These are phyloP conservation scores for Chaetomium sp. DNA, from an alignment of 2,329 filamentous ascomycete species.

Conservation along the genomic window DNA sequence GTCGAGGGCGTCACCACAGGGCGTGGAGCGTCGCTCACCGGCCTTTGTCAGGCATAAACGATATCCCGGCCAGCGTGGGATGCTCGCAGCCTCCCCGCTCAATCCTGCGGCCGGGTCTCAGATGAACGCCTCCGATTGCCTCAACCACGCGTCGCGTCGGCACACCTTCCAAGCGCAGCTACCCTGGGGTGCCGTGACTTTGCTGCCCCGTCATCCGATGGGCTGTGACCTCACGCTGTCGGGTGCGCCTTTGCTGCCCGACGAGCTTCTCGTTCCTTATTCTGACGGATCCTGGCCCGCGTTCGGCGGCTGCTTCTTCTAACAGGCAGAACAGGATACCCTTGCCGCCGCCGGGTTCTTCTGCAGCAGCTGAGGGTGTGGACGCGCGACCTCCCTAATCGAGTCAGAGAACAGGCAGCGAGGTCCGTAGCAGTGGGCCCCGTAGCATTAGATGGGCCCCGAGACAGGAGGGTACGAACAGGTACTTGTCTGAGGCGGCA, in stretches of 20 bases:
- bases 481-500: constrained; percentile 24
- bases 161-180: constrained; percentile 12
- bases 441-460: constrained; percentile 3
- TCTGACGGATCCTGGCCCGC: constrained; percentile 18
- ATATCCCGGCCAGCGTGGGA: constrained; percentile 7
- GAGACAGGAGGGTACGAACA: constrained; percentile 26
- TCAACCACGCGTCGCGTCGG: constrained; percentile 11
- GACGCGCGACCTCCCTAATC: constrained; percentile 22
- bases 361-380: constrained; percentile 25
- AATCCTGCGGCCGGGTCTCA: constrained; percentile 6
- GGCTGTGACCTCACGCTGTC: constrained; percentile 16
- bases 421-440: not conserved
- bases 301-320: constrained; percentile 16
- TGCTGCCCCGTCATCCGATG: constrained; percentile 20
- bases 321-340: constrained; percentile 21
- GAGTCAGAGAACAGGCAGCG: constrained; percentile 13
- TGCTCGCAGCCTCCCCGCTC: constrained; percentile 13
- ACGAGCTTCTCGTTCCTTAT: constrained; percentile 15
- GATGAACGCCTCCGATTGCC: constrained; percentile 5
- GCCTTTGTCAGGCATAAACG: constrained; percentile 25
- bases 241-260: constrained; percentile 30
- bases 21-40: constrained; percentile 21
- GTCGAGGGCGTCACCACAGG: constrained; percentile 19
- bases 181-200: constrained; percentile 12
- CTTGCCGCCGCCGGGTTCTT: constrained; percentile 21